Conservation (phyloP, 2,329 filamentous ascomycete genomes). For the Talaromyces marneffei region DNA sequence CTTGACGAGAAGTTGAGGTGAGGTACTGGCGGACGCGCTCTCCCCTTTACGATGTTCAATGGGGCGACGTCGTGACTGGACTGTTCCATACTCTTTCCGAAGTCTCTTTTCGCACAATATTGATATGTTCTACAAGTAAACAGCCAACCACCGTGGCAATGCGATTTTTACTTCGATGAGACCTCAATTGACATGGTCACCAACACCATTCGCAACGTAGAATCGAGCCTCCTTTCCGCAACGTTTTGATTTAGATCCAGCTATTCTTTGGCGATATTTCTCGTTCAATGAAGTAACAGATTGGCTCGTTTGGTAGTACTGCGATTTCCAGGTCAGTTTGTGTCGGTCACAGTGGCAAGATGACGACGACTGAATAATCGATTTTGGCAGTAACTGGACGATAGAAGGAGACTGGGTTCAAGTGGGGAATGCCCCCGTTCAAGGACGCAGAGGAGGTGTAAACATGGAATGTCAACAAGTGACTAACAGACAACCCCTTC, state of each 20-base stretch:
- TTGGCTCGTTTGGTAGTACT: neutral
- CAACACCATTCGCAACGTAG: neutral
- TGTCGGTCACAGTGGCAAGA: neutral
- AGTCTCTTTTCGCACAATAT: neutral
- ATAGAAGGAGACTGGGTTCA: constrained; percentile 9
- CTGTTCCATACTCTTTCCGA: constrained; percentile 26
- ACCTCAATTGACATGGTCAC: constrained; percentile 13
- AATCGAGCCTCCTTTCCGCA: neutral
- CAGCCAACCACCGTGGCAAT: constrained; percentile 25
- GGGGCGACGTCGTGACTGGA: constrained; percentile 34
- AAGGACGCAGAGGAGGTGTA: constrained; percentile 11
- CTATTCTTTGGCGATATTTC: neutral
- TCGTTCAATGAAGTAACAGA: neutral
- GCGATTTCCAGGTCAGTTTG: constrained; percentile 4
- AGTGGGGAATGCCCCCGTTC: constrained; percentile 14
- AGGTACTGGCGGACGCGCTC: constrained; percentile 16
- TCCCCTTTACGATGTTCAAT: constrained; percentile 34
- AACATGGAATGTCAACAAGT: constrained; percentile 18
- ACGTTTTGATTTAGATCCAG: neutral
- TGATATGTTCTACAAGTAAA: constrained; percentile 16
- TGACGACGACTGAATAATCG: neutral
- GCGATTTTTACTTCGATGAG: constrained; percentile 8
- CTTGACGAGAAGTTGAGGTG: constrained; percentile 15
- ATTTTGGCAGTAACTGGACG: constrained; percentile 6
- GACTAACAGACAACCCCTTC: constrained; percentile 14